Conservation (phyloP, 2,329 filamentous ascomycete genomes). For the Cytospora leucostoma region DNA sequence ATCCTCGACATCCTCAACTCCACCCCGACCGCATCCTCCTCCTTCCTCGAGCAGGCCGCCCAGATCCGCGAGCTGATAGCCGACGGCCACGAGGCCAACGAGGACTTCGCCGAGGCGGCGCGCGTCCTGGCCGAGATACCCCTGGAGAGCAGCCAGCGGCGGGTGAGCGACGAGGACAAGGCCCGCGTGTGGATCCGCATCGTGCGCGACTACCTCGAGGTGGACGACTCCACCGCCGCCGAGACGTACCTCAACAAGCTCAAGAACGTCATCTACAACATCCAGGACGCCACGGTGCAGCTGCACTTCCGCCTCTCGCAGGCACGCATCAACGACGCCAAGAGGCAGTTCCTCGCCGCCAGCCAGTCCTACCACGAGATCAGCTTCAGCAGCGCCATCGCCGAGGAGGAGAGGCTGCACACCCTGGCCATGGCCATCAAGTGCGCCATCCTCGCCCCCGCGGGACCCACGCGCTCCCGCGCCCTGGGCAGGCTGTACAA, state of each 20-base stretch:
- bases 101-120: slow-evolving; percentile 80
- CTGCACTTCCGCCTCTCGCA: slow-evolving; percentile 90
- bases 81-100: slow-evolving; percentile 76
- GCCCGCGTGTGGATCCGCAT: slow-evolving; percentile 90
- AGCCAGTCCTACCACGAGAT: slow-evolving; percentile 87
- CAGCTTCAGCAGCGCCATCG: slow-evolving; percentile 74
- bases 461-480: slow-evolving; percentile 80
- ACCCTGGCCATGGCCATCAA: slow-evolving; percentile 86
- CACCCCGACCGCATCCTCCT: slow-evolving; percentile 57
- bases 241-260: slow-evolving; percentile 91
- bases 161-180: slow-evolving; percentile 79
- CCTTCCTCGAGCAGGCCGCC: slow-evolving; percentile 83
- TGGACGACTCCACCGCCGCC: slow-evolving; percentile 83
- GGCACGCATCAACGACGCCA: slow-evolving; percentile 89
- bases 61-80: slow-evolving; percentile 79
- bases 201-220: slow-evolving; percentile 89
- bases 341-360: slow-evolving; percentile 85
- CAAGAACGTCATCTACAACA: slow-evolving; percentile 84
- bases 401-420: slow-evolving; percentile 81
- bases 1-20: slow-evolving; percentile 66
- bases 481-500: slow-evolving; percentile 86
- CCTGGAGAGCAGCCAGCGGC: slow-evolving; percentile 84
- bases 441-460: slow-evolving; percentile 89
- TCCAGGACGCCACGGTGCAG: slow-evolving; percentile 71
- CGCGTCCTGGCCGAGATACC: slow-evolving; percentile 79